A percentile compares a stretch with the other conserved stretches of the same genome.
These are phyloP conservation scores for Termitomyces sp. DNA, from an alignment of 768 basidiomycete genomes.

Conservation along the genomic window DNA sequence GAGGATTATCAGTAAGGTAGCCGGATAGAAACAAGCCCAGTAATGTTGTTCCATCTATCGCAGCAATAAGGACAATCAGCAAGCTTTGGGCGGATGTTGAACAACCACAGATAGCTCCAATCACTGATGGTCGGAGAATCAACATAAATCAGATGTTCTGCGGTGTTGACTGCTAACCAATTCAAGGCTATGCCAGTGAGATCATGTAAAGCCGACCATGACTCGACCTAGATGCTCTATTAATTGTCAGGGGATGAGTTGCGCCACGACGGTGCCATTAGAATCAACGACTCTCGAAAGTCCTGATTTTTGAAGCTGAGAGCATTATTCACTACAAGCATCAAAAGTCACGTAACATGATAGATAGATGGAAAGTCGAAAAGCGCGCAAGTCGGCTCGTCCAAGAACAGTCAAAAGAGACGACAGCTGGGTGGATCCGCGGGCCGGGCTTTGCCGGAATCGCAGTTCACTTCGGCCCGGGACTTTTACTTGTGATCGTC, in stretches of 20 bases:
- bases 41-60: too few species aligned
- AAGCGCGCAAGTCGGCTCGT: too few species aligned
- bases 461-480: background rate
- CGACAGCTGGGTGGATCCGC: background rate
- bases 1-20: too few species aligned
- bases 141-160: background rate
- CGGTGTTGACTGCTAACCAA: background rate
- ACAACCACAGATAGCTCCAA: too few species aligned
- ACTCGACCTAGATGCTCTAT: background rate
- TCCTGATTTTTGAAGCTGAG: background rate
- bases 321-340: background rate
- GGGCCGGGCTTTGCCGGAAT: background rate
- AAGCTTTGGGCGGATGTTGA: too few species aligned
- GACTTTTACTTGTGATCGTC: too few species aligned
- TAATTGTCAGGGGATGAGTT: background rate
- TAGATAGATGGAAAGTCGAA: background rate
- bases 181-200: background rate
- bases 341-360: background rate
- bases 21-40: too few species aligned
- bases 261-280: background rate
- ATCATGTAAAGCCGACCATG: background rate
- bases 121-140: too few species aligned
- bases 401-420: background rate
- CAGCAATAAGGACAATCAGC: too few species aligned
- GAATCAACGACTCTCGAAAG: background rate